Evolutionary conservation across 176 grass and related monocot genomes (phyloP).

Genomic region (Oryza officinalis): DNA sequence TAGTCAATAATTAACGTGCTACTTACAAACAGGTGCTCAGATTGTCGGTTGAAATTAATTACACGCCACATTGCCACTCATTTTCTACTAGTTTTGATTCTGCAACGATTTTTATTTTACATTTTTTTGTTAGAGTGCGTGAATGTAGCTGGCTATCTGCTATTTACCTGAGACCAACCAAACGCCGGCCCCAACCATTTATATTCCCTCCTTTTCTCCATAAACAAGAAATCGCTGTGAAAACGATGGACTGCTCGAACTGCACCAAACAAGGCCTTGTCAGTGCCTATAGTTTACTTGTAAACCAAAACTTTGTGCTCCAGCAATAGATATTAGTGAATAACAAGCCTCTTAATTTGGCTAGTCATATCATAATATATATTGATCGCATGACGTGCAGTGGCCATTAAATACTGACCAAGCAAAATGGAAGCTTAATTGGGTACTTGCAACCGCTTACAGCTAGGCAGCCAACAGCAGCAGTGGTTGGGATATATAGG

Average conservation of each 20-base stretch:
- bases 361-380: slow-evolving; percentile 4
- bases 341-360: not conserved
- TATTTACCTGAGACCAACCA: not conserved
- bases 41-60: not conserved
- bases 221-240: slow-evolving; percentile 38
- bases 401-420: not conserved
- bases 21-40: not conserved
- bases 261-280: slow-evolving; percentile 22
- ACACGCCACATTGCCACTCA: not conserved
- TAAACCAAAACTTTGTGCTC: slow-evolving; percentile 2
- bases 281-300: slow-evolving; percentile 10
- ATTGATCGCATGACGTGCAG: not conserved
- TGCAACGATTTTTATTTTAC: not conserved
- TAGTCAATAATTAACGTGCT: too few species aligned
- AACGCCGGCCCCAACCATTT: slow-evolving; percentile 22
- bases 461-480: not conserved
- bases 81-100: not conserved
- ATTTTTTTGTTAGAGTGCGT: not conserved
- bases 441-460: not conserved
- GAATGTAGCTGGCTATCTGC: not conserved
- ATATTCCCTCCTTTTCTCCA: slow-evolving; percentile 31
- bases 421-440: slow-evolving; percentile 12
- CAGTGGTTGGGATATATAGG: not conserved
- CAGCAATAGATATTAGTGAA: not conserved
- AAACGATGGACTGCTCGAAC: slow-evolving; percentile 20